phyloP scores from a whole-genome alignment of 1,284 basidiomycete species.

The Rhodotorula sp. region DNA sequence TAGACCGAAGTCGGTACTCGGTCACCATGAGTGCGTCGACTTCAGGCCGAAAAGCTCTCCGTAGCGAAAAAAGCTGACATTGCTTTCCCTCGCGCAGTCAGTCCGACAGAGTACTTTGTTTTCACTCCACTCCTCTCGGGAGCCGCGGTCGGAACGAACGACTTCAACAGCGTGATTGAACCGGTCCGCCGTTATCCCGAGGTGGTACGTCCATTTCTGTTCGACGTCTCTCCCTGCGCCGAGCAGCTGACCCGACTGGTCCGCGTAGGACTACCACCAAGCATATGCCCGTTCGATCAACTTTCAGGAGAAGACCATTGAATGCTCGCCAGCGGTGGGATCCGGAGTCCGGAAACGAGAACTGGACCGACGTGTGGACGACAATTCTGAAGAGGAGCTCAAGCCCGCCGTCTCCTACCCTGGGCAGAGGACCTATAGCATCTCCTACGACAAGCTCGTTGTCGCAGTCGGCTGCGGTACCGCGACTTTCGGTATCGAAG shows the following conservation, averaged over 20 bases:
- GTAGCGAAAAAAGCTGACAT: not conserved
- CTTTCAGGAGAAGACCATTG: slow-evolving; percentile 61
- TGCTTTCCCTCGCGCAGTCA: slow-evolving; percentile 60
- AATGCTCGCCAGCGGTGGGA: slow-evolving; percentile 40
- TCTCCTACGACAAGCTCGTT: slow-evolving; percentile 76
- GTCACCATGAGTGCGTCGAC: slow-evolving; percentile 10
- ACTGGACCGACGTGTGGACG: slow-evolving; percentile 1
- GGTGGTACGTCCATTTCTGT: not conserved
- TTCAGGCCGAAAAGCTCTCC: not conserved
- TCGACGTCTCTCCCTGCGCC: not conserved
- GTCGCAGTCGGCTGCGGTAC: slow-evolving; percentile 75
- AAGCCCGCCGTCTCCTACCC: slow-evolving; percentile 23
- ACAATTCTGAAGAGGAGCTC: not conserved
- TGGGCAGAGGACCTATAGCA: slow-evolving; percentile 51
- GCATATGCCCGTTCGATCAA: slow-evolving; percentile 56
- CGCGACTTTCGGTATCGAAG: slow-evolving; percentile 62
- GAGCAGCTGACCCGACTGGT: slow-evolving; percentile 5
- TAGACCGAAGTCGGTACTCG: slow-evolving; percentile 47
- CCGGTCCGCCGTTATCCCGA: slow-evolving; percentile 57
- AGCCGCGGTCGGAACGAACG: slow-evolving; percentile 72
- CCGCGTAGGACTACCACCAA: slow-evolving; percentile 48
- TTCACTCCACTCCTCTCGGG: slow-evolving; percentile 64
- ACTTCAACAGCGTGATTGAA: slow-evolving; percentile 75
- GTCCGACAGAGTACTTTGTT: slow-evolving; percentile 74
- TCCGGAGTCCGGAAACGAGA: not conserved